A percentile compares a stretch with the other conserved stretches of the same genome.
Evolutionary conservation across 306 rosid genomes (phyloP).

Genomic region (Erythrophleum fordii): DNA sequence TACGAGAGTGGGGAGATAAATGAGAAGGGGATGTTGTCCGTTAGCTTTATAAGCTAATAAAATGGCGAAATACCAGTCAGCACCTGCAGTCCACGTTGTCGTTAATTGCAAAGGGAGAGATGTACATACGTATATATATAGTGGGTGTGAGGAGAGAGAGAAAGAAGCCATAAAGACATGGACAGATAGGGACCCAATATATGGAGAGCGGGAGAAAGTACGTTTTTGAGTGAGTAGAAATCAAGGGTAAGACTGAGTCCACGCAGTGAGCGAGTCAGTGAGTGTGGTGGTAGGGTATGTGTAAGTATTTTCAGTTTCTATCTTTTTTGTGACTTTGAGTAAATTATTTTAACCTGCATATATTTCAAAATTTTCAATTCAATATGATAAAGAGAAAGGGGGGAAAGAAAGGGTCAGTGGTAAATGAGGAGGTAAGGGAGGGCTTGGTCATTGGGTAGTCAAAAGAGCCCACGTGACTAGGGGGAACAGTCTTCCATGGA

Average conservation of each 20-base stretch:
- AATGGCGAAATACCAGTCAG: slow-evolving; percentile 82
- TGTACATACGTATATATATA: slow-evolving; percentile 28
- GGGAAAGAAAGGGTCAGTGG: background rate
- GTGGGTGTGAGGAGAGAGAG: slow-evolving; percentile 41
- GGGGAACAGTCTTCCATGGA: slow-evolving; percentile 97
- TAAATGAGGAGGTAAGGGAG: slow-evolving; percentile 5
- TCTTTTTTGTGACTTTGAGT: slow-evolving; percentile 13
- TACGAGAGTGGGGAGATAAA: slow-evolving; percentile 41
- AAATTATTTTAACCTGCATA: background rate
- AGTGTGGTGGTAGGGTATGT: slow-evolving; percentile 39
- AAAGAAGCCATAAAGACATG: slow-evolving; percentile 14
- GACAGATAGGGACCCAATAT: slow-evolving; percentile 37
- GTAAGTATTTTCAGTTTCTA: slow-evolving; percentile 23
- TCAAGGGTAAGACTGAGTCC: slow-evolving; percentile 37
- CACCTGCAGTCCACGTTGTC: slow-evolving; percentile 86
- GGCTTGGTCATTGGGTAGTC: slow-evolving; percentile 70
- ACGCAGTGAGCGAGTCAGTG: slow-evolving; percentile 41
- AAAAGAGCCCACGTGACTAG: slow-evolving; percentile 92
- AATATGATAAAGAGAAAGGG: background rate
- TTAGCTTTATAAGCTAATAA: slow-evolving; percentile 63
- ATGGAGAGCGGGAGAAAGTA: background rate
- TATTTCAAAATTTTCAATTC: slow-evolving; percentile 25
- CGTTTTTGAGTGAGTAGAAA: background rate
- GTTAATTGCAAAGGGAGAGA: slow-evolving; percentile 57
- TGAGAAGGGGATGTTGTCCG: slow-evolving; percentile 51